Evolutionary conservation across 225 moss, liverwort and hornwort genomes (phyloP).

Genomic region (Ulota crispa): DNA sequence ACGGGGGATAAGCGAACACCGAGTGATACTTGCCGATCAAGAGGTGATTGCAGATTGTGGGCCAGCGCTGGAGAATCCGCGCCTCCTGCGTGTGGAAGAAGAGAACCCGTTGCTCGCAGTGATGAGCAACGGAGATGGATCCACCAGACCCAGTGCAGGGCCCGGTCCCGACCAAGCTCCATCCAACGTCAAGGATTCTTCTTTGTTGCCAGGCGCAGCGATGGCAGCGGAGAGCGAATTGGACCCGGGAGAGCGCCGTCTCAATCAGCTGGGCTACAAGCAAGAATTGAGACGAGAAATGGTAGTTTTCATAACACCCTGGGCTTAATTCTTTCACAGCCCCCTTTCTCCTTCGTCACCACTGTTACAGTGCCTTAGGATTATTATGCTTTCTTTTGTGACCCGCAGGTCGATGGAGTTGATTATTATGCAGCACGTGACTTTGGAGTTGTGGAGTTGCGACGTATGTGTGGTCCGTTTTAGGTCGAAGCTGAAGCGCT

Average conservation of each 20-base stretch:
- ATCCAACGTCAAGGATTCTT: conserved; percentile 6
- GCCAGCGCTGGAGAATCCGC: conserved; percentile 21
- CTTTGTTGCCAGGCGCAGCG: neutral
- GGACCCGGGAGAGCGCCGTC: conserved; percentile 90
- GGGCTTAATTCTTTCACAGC: neutral
- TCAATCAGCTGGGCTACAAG: conserved; percentile 95
- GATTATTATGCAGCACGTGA: neutral
- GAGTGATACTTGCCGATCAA: neutral
- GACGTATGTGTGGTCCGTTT: neutral
- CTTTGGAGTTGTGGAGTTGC: neutral
- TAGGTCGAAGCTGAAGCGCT: neutral
- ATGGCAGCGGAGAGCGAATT: conserved; percentile 33
- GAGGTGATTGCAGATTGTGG: neutral
- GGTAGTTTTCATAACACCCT: conserved; percentile 39
- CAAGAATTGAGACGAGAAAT: conserved; percentile 78
- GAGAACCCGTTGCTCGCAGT: conserved; percentile 28
- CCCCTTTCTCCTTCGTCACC: neutral
- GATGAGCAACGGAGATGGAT: conserved; percentile 27
- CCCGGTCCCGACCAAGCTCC: neutral
- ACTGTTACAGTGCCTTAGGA: neutral
- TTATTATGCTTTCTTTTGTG: neutral
- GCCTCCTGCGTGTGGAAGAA: conserved; percentile 8
- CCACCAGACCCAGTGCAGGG: neutral
- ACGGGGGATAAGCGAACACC: neutral
- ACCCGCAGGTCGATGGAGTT: neutral